Conservation (phyloP, 2,329 filamentous ascomycete species). For the Neofusicoccum umdonicola region DNA sequence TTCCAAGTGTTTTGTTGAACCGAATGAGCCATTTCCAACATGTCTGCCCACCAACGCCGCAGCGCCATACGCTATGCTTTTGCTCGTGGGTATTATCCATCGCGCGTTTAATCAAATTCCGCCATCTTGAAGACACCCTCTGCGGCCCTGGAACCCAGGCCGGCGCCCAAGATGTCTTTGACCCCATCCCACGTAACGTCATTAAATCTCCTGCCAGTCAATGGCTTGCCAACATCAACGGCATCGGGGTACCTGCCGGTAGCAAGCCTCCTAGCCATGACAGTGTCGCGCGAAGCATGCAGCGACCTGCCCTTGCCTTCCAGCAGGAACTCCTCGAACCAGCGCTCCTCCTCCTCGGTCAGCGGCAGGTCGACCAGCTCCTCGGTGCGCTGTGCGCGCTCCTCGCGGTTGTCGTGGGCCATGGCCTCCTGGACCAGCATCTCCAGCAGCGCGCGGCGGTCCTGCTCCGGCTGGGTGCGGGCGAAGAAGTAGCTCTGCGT, state of each 20-base stretch:
- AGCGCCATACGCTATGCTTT: constrained; percentile 11
- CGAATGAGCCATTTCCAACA: not conserved
- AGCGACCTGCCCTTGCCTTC: constrained; percentile 63
- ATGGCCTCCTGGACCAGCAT: constrained; percentile 53
- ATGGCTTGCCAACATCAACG: constrained; percentile 29
- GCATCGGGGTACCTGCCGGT: constrained; percentile 58
- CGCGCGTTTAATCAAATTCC: not conserved
- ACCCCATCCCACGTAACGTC: constrained; percentile 53
- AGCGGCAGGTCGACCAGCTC: constrained; percentile 74
- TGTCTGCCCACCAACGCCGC: not conserved
- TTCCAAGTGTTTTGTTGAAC: not conserved
- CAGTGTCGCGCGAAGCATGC: constrained; percentile 67
- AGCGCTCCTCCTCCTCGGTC: constrained; percentile 66
- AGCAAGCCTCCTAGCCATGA: constrained; percentile 71
- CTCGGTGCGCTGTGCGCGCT: constrained; percentile 56
- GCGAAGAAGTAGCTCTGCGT: constrained; percentile 73
- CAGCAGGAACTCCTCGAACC: constrained; percentile 69
- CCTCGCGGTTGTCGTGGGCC: constrained; percentile 20
- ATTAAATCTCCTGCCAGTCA: constrained; percentile 46
- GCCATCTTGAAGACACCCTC: not conserved
- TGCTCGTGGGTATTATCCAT: not conserved
- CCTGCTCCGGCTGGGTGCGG: constrained; percentile 60
- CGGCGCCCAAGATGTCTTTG: constrained; percentile 35
- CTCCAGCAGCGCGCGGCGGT: constrained; percentile 65
- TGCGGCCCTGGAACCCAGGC: constrained; percentile 32